A percentile compares a stretch with the other conserved stretches of the same genome.
Evolutionary conservation across 495 filamentous ascomycete species (phyloP).

Genomic region (Xylaria cubensis): DNA sequence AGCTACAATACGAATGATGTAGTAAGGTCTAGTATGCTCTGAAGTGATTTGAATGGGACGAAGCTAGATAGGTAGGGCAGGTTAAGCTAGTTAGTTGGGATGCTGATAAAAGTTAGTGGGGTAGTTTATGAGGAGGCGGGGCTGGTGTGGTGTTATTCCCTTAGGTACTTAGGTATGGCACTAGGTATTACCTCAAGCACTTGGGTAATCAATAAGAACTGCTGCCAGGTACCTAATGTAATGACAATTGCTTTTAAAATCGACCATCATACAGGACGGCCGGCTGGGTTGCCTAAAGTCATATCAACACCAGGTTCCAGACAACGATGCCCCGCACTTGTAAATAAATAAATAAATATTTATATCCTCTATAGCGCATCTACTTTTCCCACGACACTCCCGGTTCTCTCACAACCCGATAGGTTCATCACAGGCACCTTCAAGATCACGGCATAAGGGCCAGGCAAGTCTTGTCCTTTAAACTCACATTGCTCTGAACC

Average conservation of each 20-base stretch:
- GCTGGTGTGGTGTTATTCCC: not conserved
- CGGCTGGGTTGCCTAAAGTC: not conserved
- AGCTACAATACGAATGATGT: not conserved
- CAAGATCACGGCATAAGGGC: not conserved
- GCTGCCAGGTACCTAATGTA: not conserved
- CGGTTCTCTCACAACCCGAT: not conserved
- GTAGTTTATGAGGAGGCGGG: constrained; percentile 25
- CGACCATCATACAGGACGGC: not conserved
- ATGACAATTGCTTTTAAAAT: not conserved
- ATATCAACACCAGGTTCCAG: not conserved
- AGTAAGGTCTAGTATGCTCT: not conserved
- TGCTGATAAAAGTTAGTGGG: constrained; percentile 20
- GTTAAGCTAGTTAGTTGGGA: not conserved
- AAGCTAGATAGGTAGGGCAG: not conserved
- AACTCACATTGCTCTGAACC: constrained; percentile 6
- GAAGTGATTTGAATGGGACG: not conserved
- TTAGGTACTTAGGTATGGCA: not conserved
- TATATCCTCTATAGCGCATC: not conserved
- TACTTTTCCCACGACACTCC: not conserved
- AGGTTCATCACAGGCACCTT: not conserved
- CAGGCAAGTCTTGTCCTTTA: not conserved
- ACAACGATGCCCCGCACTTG: too few relatives aligned
- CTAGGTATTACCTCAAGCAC: not conserved
- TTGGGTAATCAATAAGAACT: not conserved
- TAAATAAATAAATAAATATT: not conserved